Conservation (phyloP, 2,329 filamentous ascomycete genomes). For the Cladophialophora yegresii region DNA sequence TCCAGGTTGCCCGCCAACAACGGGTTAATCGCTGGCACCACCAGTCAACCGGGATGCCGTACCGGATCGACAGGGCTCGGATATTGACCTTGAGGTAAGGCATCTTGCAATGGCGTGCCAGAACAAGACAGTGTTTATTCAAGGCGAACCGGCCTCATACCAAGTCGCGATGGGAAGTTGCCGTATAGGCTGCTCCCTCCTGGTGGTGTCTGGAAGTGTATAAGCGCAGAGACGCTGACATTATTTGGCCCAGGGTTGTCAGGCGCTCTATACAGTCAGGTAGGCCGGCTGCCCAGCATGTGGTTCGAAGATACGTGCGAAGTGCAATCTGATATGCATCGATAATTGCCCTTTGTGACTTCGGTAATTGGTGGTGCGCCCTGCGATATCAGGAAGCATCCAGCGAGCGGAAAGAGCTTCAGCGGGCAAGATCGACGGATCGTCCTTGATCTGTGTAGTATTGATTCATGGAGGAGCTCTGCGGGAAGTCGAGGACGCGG, state of each 20-base stretch:
- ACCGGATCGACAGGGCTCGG: background rate
- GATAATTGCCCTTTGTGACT: background rate
- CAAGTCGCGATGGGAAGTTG: background rate
- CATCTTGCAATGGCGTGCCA: background rate
- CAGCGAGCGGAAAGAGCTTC: background rate
- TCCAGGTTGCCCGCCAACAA: background rate
- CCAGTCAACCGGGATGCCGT: background rate
- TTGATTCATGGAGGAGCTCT: background rate
- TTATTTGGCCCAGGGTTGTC: background rate
- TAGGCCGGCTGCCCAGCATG: background rate
- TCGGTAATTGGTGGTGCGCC: background rate
- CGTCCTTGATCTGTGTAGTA: background rate
- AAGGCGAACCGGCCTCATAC: background rate
- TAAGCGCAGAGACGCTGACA: background rate
- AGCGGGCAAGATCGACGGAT: background rate
- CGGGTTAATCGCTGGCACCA: background rate
- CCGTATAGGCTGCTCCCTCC: background rate
- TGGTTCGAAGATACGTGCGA: background rate
- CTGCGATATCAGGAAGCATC: background rate
- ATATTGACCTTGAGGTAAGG: background rate
- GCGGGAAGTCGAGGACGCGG: background rate
- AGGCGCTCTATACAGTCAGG: background rate
- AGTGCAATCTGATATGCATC: background rate
- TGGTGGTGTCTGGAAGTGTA: background rate
- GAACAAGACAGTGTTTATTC: conserved; percentile 4